Conservation (phyloP, 768 basidiomycete species). For the Russula emetica region DNA sequence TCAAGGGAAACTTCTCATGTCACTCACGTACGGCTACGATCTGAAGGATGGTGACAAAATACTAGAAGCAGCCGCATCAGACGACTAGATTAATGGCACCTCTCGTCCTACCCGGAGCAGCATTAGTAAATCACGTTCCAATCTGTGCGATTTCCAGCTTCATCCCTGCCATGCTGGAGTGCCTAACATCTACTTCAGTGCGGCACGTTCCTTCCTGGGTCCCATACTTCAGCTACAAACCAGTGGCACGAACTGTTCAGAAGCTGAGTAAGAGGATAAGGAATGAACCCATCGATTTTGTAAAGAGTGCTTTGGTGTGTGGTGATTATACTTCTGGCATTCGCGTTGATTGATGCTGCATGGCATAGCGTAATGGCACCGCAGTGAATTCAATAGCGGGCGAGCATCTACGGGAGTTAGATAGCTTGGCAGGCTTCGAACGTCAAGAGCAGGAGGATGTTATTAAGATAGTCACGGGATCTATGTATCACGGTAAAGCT, state of each 20-base stretch:
- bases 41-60: background rate
- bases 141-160: background rate
- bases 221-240: conserved; percentile 11
- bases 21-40: too few relatives aligned
- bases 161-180: background rate
- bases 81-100: background rate
- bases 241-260: background rate
- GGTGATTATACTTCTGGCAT: background rate
- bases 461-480: background rate
- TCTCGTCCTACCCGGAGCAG: conserved; percentile 6
- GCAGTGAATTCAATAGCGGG: background rate
- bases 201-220: conserved; percentile 18
- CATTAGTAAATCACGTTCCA: conserved; percentile 11
- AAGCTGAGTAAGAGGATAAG: background rate
- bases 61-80: background rate
- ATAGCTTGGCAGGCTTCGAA: background rate
- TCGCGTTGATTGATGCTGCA: background rate
- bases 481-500: background rate
- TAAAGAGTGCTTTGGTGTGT: conserved; percentile 11
- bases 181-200: conserved; percentile 2
- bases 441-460: background rate
- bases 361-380: background rate
- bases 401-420: conserved; percentile 2
- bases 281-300: conserved; percentile 12
- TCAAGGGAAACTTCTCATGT: conserved; percentile 13